Base-by-base conservation (phyloP, 2,329 filamentous ascomycete species). In the Xylaria hypoxylon region DNA sequence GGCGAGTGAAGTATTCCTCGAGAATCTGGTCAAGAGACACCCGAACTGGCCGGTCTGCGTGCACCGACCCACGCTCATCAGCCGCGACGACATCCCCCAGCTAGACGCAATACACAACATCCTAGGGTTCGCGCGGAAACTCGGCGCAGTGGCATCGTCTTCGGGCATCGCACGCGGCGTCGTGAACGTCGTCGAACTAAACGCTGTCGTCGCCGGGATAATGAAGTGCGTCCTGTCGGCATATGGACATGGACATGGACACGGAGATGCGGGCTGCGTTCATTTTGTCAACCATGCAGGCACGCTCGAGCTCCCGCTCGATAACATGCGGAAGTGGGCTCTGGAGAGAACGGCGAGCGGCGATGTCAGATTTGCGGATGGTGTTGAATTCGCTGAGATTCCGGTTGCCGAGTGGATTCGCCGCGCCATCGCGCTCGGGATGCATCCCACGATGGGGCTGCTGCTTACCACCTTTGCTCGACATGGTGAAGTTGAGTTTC, bases 1-100 rank as follows among this genome's bases (percentile, higher is more conserved):
- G 81, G 78, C 76, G 0, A 74, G 74, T 48, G 81, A 83, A 70
- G 66, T 70, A 3, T 70, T 78, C 28, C 74, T 83, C 0, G 80
- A 82, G 64, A 62, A 66, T 1, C 68, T 71, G 5, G 22, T 63
- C 50, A 44, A 48, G 7, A 42, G 61, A 15, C 69, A 68, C 6
- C 53, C 44, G 8, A 62, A 57, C 7, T 59, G 78, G 4, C 70
- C 68, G 0, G 64, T 78, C 2, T 74, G 67, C 53, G 75, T 80
- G 28, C 76, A 80, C 59, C 77, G 78, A 1, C 68, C 71, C 24
- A 64, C 52, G 13, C 65, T 47, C 48, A 67, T 68, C 64, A 62
- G 59, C 19, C 58, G 52, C 7, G 59, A 55, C 53, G 65, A 48
- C 44, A 42, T 38, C 8, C 50, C 42, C 6, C 28, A 31, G 47